These are phyloP conservation scores for Cutaneotrichosporon mucoides DNA, from an alignment of 1,284 basidiomycete species.

Conservation along the genomic window DNA sequence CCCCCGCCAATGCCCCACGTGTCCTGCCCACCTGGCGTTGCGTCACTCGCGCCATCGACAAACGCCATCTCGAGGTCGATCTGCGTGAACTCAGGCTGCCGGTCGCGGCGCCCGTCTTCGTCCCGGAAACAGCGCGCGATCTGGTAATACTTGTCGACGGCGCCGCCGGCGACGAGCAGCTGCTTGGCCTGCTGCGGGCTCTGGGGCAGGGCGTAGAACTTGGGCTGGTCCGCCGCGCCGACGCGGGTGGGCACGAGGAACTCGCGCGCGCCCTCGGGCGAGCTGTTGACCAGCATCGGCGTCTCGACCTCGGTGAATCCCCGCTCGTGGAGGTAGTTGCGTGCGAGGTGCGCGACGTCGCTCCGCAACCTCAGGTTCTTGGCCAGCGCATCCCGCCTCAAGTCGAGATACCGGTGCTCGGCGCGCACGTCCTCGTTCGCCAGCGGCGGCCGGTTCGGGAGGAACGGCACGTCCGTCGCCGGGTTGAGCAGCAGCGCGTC, in stretches of 20 bases:
- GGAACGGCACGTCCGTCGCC: slow-evolving; percentile 68
- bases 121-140: slow-evolving; percentile 92
- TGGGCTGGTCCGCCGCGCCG: slow-evolving; percentile 45
- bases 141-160: slow-evolving; percentile 84
- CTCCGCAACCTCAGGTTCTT: slow-evolving; percentile 75
- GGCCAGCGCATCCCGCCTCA: slow-evolving; percentile 68
- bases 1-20: slow-evolving; percentile 78
- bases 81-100: slow-evolving; percentile 96
- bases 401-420: slow-evolving; percentile 80
- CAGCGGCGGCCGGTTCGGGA: slow-evolving; percentile 70
- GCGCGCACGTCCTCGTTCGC: slow-evolving; percentile 80
- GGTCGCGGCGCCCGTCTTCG: slow-evolving; percentile 87
- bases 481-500: slow-evolving; percentile 72
- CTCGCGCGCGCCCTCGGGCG: slow-evolving; percentile 90
- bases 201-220: slow-evolving; percentile 87
- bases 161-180: slow-evolving; percentile 85
- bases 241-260: slow-evolving; percentile 82
- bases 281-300: slow-evolving; percentile 83
- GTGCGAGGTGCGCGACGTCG: slow-evolving; percentile 69
- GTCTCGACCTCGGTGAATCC: slow-evolving; percentile 91
- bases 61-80: slow-evolving; percentile 96
- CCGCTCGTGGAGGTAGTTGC: slow-evolving; percentile 67
- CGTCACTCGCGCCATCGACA: slow-evolving; percentile 60
- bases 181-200: slow-evolving; percentile 97
- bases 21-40: slow-evolving; percentile 45